phyloP scores from a whole-genome alignment of 202 grass and related monocot genomes.

The Dendrocalamus latiflorus region DNA sequence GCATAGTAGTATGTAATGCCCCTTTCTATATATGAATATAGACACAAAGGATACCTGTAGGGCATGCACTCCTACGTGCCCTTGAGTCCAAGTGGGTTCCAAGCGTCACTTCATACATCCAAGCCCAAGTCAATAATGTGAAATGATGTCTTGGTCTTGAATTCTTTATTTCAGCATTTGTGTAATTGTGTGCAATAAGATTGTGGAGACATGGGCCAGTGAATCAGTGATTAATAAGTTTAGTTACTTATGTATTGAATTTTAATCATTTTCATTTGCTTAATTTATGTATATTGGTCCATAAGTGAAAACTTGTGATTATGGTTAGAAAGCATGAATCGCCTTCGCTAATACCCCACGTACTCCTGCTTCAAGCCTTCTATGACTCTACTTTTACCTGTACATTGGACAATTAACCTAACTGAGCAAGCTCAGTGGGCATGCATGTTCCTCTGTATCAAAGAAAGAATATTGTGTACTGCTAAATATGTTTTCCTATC shows the following conservation, averaged over 20 bases:
- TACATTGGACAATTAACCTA: not conserved
- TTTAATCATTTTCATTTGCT: not conserved
- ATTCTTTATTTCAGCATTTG: not conserved
- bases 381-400: not conserved
- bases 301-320: not conserved
- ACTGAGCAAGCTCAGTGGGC: not conserved
- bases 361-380: not conserved
- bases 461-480: not conserved
- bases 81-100: not conserved
- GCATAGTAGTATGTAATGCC: not conserved
- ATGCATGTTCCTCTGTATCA: not conserved
- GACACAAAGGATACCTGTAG: not conserved
- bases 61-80: not conserved
- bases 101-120: not conserved
- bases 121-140: not conserved
- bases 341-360: not conserved
- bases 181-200: not conserved
- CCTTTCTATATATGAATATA: not conserved
- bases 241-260: not conserved
- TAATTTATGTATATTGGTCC: not conserved
- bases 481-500: not conserved
- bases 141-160: not conserved
- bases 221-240: not conserved
- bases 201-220: not conserved
- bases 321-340: not conserved